These are phyloP conservation scores for Chytriomyces confervae DNA, from an alignment of 192 early-diverging fungal genomes.

Conservation along the genomic window DNA sequence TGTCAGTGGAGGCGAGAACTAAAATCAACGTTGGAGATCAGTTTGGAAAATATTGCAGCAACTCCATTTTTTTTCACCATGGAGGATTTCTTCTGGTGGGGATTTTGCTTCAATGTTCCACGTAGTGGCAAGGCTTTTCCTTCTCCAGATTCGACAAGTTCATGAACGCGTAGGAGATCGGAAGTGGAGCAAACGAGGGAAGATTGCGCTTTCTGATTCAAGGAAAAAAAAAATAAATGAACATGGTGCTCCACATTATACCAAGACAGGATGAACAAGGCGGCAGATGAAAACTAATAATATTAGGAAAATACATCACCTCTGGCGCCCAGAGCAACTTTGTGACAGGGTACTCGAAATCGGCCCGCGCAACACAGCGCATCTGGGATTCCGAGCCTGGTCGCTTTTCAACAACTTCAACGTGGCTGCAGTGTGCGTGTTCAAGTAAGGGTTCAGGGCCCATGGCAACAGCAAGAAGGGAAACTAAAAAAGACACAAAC, in stretches of 20 bases:
- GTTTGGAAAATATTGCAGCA: not conserved
- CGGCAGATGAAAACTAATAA: no score
- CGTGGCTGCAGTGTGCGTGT: no score
- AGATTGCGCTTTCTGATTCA: not conserved
- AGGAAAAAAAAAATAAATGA: not conserved
- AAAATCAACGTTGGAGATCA: not conserved
- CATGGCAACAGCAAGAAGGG: no score
- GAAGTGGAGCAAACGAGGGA: not conserved
- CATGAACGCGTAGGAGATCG: not conserved
- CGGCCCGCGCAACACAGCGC: conserved; percentile 66
- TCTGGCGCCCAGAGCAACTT: conserved; percentile 90
- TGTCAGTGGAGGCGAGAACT: conserved; percentile 81
- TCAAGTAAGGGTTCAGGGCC: no score
- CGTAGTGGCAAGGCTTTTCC: not conserved
- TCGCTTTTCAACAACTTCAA: no score
- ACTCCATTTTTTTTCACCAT: not conserved
- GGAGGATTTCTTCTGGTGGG: not conserved
- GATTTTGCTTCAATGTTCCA: not conserved
- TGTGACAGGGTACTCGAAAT: conserved; percentile 87
- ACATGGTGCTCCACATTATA: not conserved
- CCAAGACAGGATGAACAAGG: not conserved
- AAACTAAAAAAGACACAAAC: no score
- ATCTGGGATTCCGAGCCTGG: not conserved
- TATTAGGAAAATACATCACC: conserved; percentile 42
- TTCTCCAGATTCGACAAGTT: not conserved